Conservation (phyloP, 164 flowering plant genomes). For the Malania oleifera region DNA sequence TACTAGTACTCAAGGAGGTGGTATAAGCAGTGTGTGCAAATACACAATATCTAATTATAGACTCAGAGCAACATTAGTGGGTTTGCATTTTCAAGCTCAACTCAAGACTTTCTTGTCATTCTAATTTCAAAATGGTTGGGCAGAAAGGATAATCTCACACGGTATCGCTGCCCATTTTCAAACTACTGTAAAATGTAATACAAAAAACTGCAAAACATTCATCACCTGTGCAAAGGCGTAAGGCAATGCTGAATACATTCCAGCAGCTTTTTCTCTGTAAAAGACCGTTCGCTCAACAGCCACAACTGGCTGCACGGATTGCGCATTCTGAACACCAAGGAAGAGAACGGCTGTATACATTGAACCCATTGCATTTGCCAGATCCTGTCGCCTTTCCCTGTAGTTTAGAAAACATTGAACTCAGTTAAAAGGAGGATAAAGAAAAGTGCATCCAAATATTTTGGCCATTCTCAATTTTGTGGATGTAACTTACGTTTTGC, state of each 20-base stretch:
- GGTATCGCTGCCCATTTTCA: no score
- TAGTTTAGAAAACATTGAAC: not conserved
- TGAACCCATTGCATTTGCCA: conserved; percentile 42
- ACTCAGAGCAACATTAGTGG: no score
- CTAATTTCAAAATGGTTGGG: no score
- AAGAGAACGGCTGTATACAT: conserved; percentile 36
- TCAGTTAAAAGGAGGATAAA: not conserved
- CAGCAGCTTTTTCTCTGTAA: conserved; percentile 42
- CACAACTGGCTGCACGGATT: conserved; percentile 36
- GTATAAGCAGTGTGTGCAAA: no score
- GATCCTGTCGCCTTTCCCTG: conserved; percentile 32
- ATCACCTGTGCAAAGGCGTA: conserved; percentile 32
- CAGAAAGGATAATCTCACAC: no score
- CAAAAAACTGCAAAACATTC: not conserved
- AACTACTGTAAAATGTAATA: no score
- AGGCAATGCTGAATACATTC: conserved; percentile 45
- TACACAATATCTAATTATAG: no score
- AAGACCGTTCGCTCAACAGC: conserved; percentile 42
- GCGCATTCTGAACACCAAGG: conserved; percentile 34
- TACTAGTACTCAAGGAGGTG: no score
- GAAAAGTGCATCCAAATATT: no score
- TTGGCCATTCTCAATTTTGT: not conserved
- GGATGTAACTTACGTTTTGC: conserved; percentile 22
- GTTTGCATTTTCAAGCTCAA: no score
- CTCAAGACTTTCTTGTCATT: no score